Percentiles rank a stretch among this genome's conserved stretches.
Evolutionary conservation across 2,329 filamentous ascomycete species (phyloP).

Genomic region (Ampelomyces quisqualis): DNA sequence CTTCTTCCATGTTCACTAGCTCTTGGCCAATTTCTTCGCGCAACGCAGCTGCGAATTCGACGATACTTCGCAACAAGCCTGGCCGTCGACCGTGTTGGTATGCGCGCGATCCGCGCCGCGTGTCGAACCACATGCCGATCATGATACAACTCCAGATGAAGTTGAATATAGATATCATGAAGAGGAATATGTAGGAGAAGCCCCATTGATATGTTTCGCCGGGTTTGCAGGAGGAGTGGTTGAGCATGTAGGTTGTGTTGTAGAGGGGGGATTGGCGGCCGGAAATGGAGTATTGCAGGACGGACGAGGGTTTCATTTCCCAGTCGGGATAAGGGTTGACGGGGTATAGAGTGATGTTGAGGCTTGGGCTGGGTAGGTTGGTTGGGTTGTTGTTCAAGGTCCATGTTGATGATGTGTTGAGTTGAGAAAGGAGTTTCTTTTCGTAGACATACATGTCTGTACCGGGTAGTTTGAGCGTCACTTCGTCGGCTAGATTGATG

Average conservation of each 20-base stretch:
- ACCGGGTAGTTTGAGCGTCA: no score
- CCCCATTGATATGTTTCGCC: constrained; percentile 39
- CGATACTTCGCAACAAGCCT: constrained; percentile 30
- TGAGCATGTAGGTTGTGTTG: constrained; percentile 19
- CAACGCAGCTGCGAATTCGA: constrained; percentile 31
- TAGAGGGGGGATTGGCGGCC: constrained; percentile 22
- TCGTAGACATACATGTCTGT: no score
- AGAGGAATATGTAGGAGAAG: constrained; percentile 41
- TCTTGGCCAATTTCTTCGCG: constrained; percentile 29
- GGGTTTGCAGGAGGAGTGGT: constrained; percentile 33
- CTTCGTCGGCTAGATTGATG: no score
- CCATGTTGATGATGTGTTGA: constrained; percentile 2
- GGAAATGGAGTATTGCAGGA: background rate
- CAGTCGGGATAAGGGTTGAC: no score
- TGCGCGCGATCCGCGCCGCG: constrained; percentile 29
- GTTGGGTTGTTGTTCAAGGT: constrained; percentile 1
- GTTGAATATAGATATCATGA: constrained; percentile 39
- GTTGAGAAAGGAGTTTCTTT: no score
- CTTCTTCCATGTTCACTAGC: constrained; percentile 22
- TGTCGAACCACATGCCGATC: constrained; percentile 39
- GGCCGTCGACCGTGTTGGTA: constrained; percentile 33
- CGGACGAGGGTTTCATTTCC: no score
- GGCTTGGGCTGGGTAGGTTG: constrained; percentile 12
- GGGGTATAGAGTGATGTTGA: constrained; percentile 16
- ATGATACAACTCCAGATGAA: constrained; percentile 38